phyloP scores from a whole-genome alignment of 2,329 filamentous ascomycete genomes.

The Canariomyces notabilis region DNA sequence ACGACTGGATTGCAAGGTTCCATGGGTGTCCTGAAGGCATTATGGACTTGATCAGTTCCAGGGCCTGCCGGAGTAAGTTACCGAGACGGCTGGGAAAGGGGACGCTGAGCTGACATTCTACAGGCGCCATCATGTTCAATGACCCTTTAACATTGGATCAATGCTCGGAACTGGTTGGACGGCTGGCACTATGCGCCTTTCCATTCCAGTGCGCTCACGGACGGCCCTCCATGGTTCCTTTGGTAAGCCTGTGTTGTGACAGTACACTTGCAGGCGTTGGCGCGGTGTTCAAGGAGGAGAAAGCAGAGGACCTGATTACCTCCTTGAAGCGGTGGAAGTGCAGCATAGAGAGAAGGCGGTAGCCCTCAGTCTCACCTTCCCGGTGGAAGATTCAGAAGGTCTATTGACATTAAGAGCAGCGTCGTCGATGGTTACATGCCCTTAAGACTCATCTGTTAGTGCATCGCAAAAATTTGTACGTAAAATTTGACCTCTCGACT shows the following conservation, averaged over 20 bases:
- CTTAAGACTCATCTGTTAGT: too few species aligned
- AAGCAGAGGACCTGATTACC: slow-evolving; percentile 4
- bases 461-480: too few species aligned
- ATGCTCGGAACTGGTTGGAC: slow-evolving; percentile 52
- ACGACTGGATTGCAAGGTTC: slow-evolving; percentile 57
- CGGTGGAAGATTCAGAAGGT: too few species aligned
- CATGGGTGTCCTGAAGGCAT: slow-evolving; percentile 69
- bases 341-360: neutral
- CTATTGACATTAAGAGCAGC: too few species aligned
- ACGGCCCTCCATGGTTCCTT: slow-evolving; percentile 58
- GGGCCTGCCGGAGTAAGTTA: slow-evolving; percentile 62
- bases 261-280: slow-evolving; percentile 1
- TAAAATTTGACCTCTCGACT: too few species aligned
- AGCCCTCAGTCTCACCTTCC: too few species aligned
- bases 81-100: fast-evolving
- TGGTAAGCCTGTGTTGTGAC: slow-evolving; percentile 46
- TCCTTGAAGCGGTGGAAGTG: slow-evolving; percentile 14
- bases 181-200: slow-evolving; percentile 60
- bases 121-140: slow-evolving; percentile 78
- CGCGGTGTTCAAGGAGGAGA: neutral
- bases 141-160: slow-evolving; percentile 56
- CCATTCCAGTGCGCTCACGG: slow-evolving; percentile 85
- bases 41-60: slow-evolving; percentile 69
- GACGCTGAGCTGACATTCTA: slow-evolving; percentile 5
- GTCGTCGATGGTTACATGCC: too few species aligned